Conservation (phyloP, 805 yeast species). For the Lachancea meyersii region DNA sequence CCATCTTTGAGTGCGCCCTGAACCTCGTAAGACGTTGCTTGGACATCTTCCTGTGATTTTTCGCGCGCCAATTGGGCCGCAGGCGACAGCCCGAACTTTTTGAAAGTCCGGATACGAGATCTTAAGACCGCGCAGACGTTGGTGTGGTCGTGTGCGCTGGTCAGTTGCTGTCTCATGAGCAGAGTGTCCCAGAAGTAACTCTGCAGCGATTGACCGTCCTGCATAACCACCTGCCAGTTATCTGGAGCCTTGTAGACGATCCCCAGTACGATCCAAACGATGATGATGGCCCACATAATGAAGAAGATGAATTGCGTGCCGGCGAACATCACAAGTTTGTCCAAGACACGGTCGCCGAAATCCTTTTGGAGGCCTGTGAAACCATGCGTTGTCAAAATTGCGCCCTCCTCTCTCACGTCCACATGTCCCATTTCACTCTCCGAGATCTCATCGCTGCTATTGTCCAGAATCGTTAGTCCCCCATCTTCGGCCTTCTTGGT, state of each 20-base stretch:
- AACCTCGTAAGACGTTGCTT: not conserved
- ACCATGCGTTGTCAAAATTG: conserved; percentile 16
- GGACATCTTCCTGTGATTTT: not conserved
- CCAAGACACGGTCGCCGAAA: conserved; percentile 19
- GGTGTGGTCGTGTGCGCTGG: conserved; percentile 24
- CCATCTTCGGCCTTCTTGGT: conserved; percentile 8
- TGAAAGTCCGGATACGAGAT: conserved; percentile 27
- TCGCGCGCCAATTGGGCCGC: not conserved
- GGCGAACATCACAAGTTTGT: conserved; percentile 25
- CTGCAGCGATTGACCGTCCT: conserved; percentile 38
- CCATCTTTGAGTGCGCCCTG: conserved; percentile 2
- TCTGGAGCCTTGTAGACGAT: conserved; percentile 28
- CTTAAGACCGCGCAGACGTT: conserved; percentile 26
- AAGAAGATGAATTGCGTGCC: conserved; percentile 27
- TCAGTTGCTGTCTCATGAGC: conserved; percentile 37
- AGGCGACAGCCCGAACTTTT: conserved; percentile 10
- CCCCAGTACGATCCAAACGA: conserved; percentile 30
- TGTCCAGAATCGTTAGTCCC: conserved; percentile 5
- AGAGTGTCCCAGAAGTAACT: conserved; percentile 37
- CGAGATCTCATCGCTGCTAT: conserved; percentile 16
- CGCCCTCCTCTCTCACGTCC: conserved; percentile 15
- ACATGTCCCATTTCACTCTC: conserved; percentile 12
- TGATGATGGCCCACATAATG: conserved; percentile 24
- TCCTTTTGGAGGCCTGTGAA: conserved; percentile 27
- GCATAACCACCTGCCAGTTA: conserved; percentile 39